phyloP scores from a whole-genome alignment of 345 rosid species.

The Erucastrum elatum region DNA sequence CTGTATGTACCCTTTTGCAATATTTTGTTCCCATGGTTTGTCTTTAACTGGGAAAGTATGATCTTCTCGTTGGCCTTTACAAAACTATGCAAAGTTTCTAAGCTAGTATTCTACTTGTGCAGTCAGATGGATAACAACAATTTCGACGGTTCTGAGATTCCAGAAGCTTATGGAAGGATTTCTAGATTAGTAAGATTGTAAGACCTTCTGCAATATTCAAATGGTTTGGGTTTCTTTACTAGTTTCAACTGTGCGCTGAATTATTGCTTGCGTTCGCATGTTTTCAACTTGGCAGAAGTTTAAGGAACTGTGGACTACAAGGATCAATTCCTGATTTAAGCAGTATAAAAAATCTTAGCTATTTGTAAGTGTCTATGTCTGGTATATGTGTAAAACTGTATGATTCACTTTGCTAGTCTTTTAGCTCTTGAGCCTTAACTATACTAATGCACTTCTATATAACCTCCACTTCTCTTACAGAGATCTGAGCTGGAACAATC shows the following conservation, averaged over 20 bases:
- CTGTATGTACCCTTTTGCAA: constrained; percentile 46
- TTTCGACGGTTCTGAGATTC: constrained; percentile 60
- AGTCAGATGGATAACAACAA: constrained; percentile 92
- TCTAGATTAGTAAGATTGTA: constrained; percentile 64
- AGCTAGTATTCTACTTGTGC: constrained; percentile 31
- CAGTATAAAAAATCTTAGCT: constrained; percentile 48
- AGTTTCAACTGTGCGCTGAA: background rate
- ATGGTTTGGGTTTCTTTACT: background rate
- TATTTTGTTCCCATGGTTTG: constrained; percentile 11
- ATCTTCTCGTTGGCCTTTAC: background rate
- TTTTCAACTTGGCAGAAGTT: constrained; percentile 62
- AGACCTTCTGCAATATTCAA: constrained; percentile 20
- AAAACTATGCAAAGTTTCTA: background rate
- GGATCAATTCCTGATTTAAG: constrained; percentile 81
- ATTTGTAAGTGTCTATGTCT: constrained; percentile 54
- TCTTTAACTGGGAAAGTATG: background rate
- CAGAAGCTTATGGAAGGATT: constrained; percentile 55
- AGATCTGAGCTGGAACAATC: constrained; percentile 72
- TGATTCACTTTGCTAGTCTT: constrained; percentile 19
- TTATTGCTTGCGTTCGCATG: constrained; percentile 4
- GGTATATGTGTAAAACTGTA: background rate
- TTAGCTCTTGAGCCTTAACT: background rate
- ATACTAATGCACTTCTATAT: background rate
- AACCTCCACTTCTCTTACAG: constrained; percentile 36
- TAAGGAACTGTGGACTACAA: constrained; percentile 71